Evolutionary conservation across 2,329 filamentous ascomycete species (phyloP), one percentile per base, ranked within the genome.

Genomic region (Monosporascus sp.): DNA sequence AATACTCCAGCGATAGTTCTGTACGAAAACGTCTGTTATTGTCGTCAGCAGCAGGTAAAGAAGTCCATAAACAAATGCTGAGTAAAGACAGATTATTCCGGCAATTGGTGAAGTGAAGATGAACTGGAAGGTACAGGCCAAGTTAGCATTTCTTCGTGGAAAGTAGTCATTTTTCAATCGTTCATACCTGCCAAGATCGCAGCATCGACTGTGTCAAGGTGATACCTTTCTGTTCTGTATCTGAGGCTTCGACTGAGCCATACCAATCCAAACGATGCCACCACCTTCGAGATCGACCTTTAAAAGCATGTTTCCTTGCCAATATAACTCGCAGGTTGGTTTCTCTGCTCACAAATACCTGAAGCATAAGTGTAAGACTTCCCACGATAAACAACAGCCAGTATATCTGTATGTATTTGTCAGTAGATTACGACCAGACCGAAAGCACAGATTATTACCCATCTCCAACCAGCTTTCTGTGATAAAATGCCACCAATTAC

Each of bases 231-330:
- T 38, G 26, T n/a, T 41, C 45, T 8, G 37, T 7, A 41, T 49
- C 51, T 15, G 38, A 20, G 28, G 48, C 2, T 8, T 53, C 28
- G 28, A 56, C 48, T 3, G 51, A 37, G 14, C 35, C 44, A 18
- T 56, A 56, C 54, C 54, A 56, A 45, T 56, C 54, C 24, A 56
- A 56, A n/a, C 46, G 51, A 37, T 56, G 54, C 54, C 54, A 56
- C 46, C 38, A 45, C 22, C n/a, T 54, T 6, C 31, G 45, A 43
- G 51, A 14, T 43, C 35, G 54, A 43, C 40, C 51, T 47, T 47
- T 11, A 37, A 56, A 56, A 24, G 54, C 51, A n/a, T 48, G 44
- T 45, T 51, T 54, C 31, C 54, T 54, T 47, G 54, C 51, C 40
- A 41, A 28, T 41, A 54, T 56, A 35, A 56, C 38, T 47, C 51